Conservation (phyloP, 2,329 filamentous ascomycete species). For the Fusarium sp. region DNA sequence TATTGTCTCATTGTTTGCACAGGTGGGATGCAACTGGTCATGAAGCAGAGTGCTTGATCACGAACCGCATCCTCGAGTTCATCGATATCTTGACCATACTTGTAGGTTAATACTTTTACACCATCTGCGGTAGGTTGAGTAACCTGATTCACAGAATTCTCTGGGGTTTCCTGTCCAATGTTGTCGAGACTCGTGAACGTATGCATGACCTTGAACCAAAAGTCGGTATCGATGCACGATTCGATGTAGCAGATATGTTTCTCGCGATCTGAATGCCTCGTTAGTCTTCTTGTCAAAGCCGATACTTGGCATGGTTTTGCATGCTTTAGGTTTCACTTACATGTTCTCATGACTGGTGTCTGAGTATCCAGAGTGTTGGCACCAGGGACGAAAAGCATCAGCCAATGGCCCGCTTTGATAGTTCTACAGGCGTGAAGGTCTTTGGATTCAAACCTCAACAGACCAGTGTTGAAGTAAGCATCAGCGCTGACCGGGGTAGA, state of each 20-base stretch:
- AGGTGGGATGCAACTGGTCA: constrained; percentile 69
- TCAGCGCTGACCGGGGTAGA: constrained; percentile 8
- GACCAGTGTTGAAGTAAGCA: constrained; percentile 21
- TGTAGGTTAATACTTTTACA: constrained; percentile 37
- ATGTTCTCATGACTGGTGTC: constrained; percentile 9
- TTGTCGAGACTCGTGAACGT: constrained; percentile 5
- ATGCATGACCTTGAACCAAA: constrained; percentile 25
- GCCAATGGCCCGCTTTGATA: constrained; percentile 30
- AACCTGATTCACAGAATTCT: background rate
- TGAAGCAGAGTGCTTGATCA: constrained; percentile 51
- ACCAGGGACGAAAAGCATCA: constrained; percentile 25
- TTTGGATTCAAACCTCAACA: constrained; percentile 19
- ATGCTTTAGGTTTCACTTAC: constrained; percentile 9
- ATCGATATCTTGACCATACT: constrained; percentile 41
- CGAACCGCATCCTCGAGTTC: constrained; percentile 16
- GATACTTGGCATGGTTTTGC: background rate
- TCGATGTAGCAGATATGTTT: constrained; percentile 34
- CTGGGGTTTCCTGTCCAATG: background rate
- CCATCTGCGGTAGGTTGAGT: constrained; percentile 11
- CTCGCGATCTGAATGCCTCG: constrained; percentile 15
- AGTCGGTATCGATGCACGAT: background rate
- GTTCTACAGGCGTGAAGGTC: constrained; percentile 26
- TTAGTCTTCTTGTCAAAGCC: background rate
- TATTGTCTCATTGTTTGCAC: constrained; percentile 67
- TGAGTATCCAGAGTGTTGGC: background rate